Evolutionary conservation across 805 yeast species (phyloP).

Genomic region (Candida nonsorbophila): DNA sequence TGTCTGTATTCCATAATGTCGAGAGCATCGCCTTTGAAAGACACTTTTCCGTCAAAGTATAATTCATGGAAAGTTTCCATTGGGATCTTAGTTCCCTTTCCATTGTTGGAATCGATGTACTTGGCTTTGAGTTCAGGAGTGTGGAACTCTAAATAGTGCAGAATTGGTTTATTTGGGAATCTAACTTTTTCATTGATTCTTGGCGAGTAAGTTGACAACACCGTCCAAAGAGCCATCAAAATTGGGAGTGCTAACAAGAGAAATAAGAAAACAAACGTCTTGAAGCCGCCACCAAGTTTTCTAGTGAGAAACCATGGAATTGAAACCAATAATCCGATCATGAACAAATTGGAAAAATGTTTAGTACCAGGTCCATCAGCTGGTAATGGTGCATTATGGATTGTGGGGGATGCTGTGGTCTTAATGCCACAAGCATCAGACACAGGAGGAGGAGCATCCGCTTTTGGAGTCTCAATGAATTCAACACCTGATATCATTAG

Average conservation of each 20-base stretch:
- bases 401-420: conserved; percentile 54
- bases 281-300: conserved; percentile 65
- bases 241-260: conserved; percentile 60
- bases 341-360: conserved; percentile 59
- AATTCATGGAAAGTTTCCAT: conserved; percentile 90
- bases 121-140: conserved; percentile 61
- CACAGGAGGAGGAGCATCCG: conserved; percentile 22
- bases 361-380: conserved; percentile 89
- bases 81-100: conserved; percentile 71
- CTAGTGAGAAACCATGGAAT: conserved; percentile 61
- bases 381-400: conserved; percentile 80
- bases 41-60: conserved; percentile 77
- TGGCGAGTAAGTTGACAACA: conserved; percentile 72
- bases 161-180: conserved; percentile 73
- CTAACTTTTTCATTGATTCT: conserved; percentile 72
- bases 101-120: conserved; percentile 50
- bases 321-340: conserved; percentile 45
- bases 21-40: conserved; percentile 82
- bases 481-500: conserved; percentile 39
- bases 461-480: conserved; percentile 56
- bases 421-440: conserved; percentile 28
- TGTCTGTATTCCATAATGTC: conserved; percentile 84
- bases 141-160: conserved; percentile 77
- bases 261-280: conserved; percentile 58
- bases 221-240: conserved; percentile 78